phyloP scores from a whole-genome alignment of 2,329 filamentous ascomycete species.

The Dactylellina sp. region DNA sequence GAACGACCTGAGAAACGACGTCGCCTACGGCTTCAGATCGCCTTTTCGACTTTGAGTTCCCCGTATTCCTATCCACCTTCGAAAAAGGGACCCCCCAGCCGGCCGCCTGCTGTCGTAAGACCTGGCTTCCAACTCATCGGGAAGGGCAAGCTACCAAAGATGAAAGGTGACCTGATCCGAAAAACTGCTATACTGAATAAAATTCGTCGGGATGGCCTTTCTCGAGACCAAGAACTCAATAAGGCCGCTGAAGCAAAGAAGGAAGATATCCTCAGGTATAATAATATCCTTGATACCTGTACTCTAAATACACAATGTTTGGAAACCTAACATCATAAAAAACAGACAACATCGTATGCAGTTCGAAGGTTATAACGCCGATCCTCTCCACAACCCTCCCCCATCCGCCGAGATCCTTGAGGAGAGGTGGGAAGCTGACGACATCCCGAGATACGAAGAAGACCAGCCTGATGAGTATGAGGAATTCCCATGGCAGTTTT shows the following conservation, averaged over 20 bases:
- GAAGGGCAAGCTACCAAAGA: slow-evolving; percentile 49
- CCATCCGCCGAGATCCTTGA: slow-evolving; percentile 55
- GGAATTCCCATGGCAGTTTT: slow-evolving; percentile 54
- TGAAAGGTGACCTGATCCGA: slow-evolving; percentile 68
- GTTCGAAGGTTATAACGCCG: slow-evolving; percentile 50
- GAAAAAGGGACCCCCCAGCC: slow-evolving; percentile 48
- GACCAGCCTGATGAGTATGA: slow-evolving; percentile 48
- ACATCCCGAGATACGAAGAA: slow-evolving; percentile 54
- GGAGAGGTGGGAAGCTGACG: slow-evolving; percentile 54
- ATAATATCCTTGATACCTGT: neutral
- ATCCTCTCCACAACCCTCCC: slow-evolving; percentile 54
- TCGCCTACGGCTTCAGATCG: slow-evolving; percentile 49
- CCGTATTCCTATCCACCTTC: slow-evolving; percentile 52
- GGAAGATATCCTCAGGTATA: slow-evolving; percentile 50
- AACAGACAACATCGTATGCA: slow-evolving; percentile 53
- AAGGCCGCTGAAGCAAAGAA: slow-evolving; percentile 54
- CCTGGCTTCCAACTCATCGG: slow-evolving; percentile 51
- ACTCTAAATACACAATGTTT: neutral
- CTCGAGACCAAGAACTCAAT: slow-evolving; percentile 45
- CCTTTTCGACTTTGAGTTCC: slow-evolving; percentile 47
- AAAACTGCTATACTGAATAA: slow-evolving; percentile 75
- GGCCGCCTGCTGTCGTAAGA: slow-evolving; percentile 29
- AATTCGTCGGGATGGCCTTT: slow-evolving; percentile 60
- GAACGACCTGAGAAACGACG: slow-evolving; percentile 55
- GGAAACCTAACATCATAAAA: slow-evolving; percentile 20